Evolutionary conservation across 2,329 filamentous ascomycete species (phyloP).

Genomic region (Orbilia ellipsospora): DNA sequence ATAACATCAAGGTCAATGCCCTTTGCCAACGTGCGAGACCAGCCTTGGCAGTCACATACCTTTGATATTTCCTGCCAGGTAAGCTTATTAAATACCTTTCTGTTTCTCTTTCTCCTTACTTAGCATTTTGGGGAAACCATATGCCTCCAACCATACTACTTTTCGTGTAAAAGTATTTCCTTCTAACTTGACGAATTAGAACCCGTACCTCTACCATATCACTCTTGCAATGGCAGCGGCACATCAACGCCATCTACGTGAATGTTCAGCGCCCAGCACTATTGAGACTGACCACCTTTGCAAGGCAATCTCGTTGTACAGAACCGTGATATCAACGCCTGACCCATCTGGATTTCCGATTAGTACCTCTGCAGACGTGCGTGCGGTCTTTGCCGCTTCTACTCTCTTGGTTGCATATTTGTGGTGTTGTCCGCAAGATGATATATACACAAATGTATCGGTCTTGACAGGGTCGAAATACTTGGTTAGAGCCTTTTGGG

Average conservation of each 20-base stretch:
- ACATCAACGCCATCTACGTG: neutral
- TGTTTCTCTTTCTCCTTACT: too few relatives aligned
- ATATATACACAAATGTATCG: constrained; percentile 8
- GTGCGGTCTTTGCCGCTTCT: constrained; percentile 4
- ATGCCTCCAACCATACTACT: too few relatives aligned
- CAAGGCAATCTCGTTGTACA: neutral
- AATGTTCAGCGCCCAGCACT: neutral
- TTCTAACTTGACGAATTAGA: too few relatives aligned
- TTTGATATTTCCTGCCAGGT: constrained; percentile 15
- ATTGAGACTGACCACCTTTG: constrained; percentile 2
- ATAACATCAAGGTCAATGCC: neutral
- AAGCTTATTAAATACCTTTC: too few relatives aligned
- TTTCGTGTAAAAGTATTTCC: too few relatives aligned
- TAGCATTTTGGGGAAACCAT: too few relatives aligned
- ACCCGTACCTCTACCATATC: constrained; percentile 13
- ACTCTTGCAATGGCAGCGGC: constrained; percentile 6
- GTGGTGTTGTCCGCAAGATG: constrained; percentile 5
- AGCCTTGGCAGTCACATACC: constrained; percentile 5
- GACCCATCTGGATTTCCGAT: constrained; percentile 14
- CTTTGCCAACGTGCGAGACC: neutral
- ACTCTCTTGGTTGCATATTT: constrained; percentile 1
- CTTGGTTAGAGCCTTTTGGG: neutral
- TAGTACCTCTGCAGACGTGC: neutral
- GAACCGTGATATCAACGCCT: constrained; percentile 7
- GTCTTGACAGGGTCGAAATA: neutral